These are phyloP conservation scores for Paramecium tetraurelia DNA, from an alignment of 73 alveolate genomes.

Conservation along the genomic window DNA sequence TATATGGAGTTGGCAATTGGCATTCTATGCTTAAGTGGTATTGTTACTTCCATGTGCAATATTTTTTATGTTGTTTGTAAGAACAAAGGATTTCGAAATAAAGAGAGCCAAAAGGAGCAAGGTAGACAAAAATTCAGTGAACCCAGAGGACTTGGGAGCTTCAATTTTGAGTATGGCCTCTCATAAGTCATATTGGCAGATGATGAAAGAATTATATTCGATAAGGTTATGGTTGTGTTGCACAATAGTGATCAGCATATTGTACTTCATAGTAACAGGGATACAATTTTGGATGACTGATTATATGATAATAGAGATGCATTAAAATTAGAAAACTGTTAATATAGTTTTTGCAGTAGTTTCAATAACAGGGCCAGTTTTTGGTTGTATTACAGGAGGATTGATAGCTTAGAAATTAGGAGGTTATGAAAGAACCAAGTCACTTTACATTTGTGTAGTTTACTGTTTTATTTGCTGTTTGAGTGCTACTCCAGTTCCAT, in stretches of 20 bases:
- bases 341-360: slow-evolving; percentile 73
- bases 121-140: not conserved
- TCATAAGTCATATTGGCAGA: not conserved
- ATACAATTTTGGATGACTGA: slow-evolving; percentile 95
- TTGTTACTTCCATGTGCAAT: not conserved
- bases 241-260: slow-evolving; percentile 76
- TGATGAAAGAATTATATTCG: not conserved
- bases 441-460: slow-evolving; percentile 72
- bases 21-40: slow-evolving; percentile 21
- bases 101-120: not conserved
- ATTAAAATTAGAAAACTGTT: slow-evolving; percentile 69
- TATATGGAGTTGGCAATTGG: not conserved
- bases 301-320: slow-evolving; percentile 78
- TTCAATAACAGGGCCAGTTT: slow-evolving; percentile 87
- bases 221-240: slow-evolving; percentile 51
- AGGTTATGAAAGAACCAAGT: slow-evolving; percentile 85
- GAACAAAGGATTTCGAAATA: slow-evolving; percentile 34
- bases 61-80: not conserved
- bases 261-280: slow-evolving; percentile 91
- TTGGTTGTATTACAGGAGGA: slow-evolving; percentile 86
- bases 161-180: not conserved
- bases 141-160: not conserved
- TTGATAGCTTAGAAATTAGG: slow-evolving; percentile 78
- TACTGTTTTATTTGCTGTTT: slow-evolving; percentile 67
- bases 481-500: slow-evolving; percentile 80